phyloP scores from a whole-genome alignment of 441 rosid species.

The Euphorbia corollata region DNA sequence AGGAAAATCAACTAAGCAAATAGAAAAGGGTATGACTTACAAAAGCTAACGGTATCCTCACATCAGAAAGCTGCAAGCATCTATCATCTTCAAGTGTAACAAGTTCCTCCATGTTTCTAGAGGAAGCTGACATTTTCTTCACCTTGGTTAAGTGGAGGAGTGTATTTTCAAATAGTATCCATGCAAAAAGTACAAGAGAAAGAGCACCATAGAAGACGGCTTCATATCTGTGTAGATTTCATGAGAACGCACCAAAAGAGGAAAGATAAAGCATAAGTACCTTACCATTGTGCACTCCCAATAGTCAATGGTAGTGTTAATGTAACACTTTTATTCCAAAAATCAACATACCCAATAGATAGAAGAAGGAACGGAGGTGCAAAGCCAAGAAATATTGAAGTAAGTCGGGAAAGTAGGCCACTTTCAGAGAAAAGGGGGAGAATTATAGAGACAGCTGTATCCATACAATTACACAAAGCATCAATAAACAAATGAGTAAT shows the following conservation, averaged over 20 bases:
- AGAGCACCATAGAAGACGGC: constrained; percentile 90
- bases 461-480: constrained; percentile 15
- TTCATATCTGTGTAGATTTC: constrained; percentile 62
- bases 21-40: constrained; percentile 42
- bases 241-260: constrained; percentile 13
- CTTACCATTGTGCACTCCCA: constrained; percentile 4
- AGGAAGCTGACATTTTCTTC: constrained; percentile 34
- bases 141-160: constrained; percentile 40
- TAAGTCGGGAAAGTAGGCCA: constrained; percentile 63
- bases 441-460: constrained; percentile 65
- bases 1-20: not conserved
- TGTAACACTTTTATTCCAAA: constrained; percentile 13
- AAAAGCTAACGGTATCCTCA: constrained; percentile 74
- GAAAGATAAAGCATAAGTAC: constrained; percentile 11
- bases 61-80: constrained; percentile 76
- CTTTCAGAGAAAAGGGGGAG: constrained; percentile 76
- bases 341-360: constrained; percentile 65
- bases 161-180: constrained; percentile 80
- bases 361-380: constrained; percentile 89
- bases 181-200: constrained; percentile 68
- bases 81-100: constrained; percentile 47
- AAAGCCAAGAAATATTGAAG: constrained; percentile 83
- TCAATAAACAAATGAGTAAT: constrained; percentile 1
- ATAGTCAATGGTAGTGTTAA: not conserved
- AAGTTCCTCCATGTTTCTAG: constrained; percentile 32